phyloP scores from a whole-genome alignment of 768 basidiomycete species.

The Lentinula aciculospora region DNA sequence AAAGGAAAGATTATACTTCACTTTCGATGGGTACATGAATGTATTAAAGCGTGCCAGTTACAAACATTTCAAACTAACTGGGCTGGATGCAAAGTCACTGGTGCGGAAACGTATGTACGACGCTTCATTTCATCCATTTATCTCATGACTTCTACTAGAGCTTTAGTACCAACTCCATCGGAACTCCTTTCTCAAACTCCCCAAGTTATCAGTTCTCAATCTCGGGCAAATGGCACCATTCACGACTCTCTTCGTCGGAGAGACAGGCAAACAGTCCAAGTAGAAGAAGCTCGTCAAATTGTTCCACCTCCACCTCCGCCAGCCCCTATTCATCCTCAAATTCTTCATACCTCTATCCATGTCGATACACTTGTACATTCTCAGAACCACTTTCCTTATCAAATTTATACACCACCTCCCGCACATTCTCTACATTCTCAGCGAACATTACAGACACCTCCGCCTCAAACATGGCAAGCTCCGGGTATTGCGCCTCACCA shows the following conservation, averaged over 20 bases:
- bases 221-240: constrained; percentile 11
- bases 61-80: constrained; percentile 75
- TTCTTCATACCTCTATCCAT: constrained; percentile 18
- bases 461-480: constrained; percentile 63
- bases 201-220: constrained; percentile 5
- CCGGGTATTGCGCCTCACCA: constrained; percentile 62
- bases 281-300: constrained; percentile 5
- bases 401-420: constrained; percentile 17
- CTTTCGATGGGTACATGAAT: constrained; percentile 73
- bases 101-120: constrained; percentile 57
- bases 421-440: constrained; percentile 23
- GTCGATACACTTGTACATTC: constrained; percentile 18
- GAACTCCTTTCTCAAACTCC: constrained; percentile 13
- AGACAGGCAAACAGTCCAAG: constrained; percentile 7
- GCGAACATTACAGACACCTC: constrained; percentile 40
- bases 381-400: constrained; percentile 20
- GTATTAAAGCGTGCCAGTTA: constrained; percentile 60
- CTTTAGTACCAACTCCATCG: constrained; percentile 15
- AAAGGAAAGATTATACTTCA: constrained; percentile 76
- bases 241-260: constrained; percentile 7
- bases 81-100: constrained; percentile 78
- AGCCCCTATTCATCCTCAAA: constrained; percentile 11
- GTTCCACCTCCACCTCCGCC: not conserved
- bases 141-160: constrained; percentile 8
- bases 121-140: not conserved